Evolutionary conservation across 2,329 filamentous ascomycete genomes (phyloP).

Genomic region (Xylariaceae sp.): DNA sequence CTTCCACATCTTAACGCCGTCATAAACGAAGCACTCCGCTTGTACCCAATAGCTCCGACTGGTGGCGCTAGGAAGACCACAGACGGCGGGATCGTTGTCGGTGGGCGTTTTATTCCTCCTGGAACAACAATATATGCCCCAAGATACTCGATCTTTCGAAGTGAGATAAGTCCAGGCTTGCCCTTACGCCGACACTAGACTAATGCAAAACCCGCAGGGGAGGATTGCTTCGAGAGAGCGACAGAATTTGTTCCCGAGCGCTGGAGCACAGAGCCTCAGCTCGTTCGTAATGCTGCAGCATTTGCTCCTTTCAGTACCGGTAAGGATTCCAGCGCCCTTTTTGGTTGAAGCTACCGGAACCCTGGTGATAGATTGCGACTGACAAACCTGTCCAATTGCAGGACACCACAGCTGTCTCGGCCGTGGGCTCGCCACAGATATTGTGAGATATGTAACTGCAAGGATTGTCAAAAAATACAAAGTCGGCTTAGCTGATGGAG

Average conservation of each 20-base stretch:
- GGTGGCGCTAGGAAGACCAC: background rate
- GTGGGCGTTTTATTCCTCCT: background rate
- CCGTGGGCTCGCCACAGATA: background rate
- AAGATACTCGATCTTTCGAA: background rate
- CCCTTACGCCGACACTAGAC: too few species aligned
- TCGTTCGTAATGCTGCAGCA: background rate
- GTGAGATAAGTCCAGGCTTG: background rate
- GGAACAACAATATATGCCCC: background rate
- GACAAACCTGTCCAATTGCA: background rate
- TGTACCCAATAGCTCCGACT: background rate
- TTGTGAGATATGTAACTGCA: background rate
- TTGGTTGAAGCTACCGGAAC: too few species aligned
- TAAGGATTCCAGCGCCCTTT: too few species aligned
- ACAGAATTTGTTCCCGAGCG: background rate
- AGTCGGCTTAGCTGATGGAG: background rate
- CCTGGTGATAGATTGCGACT: too few species aligned
- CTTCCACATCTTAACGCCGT: background rate
- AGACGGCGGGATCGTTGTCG: background rate
- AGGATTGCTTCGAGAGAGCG: background rate
- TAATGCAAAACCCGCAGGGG: too few species aligned
- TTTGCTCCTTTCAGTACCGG: background rate
- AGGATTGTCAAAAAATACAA: background rate
- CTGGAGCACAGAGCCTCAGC: background rate
- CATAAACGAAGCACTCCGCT: background rate
- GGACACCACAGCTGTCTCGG: background rate